Conservation (phyloP, 2,329 filamentous ascomycete genomes). For the Venturia aucupariae region DNA sequence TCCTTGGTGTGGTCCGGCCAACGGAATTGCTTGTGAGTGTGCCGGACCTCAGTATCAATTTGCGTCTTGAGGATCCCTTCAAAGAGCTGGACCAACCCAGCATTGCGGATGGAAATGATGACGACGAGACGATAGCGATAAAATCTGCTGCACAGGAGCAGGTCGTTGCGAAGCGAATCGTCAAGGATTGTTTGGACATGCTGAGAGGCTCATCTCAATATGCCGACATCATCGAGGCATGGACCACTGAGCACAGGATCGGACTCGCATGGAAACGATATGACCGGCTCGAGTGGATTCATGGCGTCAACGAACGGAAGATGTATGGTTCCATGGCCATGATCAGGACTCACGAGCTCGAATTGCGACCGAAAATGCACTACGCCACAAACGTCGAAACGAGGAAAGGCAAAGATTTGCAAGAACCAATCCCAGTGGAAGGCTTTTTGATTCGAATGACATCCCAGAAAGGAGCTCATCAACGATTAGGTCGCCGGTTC, state of each 20-base stretch:
- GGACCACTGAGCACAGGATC: constrained; percentile 49
- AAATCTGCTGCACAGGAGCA: constrained; percentile 42
- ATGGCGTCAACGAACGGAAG: constrained; percentile 54
- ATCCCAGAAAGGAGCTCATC: constrained; percentile 51
- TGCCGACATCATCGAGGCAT: constrained; percentile 47
- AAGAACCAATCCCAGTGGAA: constrained; percentile 54
- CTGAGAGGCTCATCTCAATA: constrained; percentile 49
- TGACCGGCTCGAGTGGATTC: constrained; percentile 59
- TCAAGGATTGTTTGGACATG: constrained; percentile 50
- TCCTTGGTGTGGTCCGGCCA: constrained; percentile 49
- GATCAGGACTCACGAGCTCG: constrained; percentile 56
- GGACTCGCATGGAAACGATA: constrained; percentile 62
- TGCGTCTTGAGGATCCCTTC: constrained; percentile 53
- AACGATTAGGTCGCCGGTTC: constrained; percentile 50
- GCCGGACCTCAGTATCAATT: constrained; percentile 51
- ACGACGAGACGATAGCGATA: constrained; percentile 36
- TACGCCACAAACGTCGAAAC: constrained; percentile 46
- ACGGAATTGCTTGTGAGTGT: constrained; percentile 51
- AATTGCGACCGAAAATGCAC: constrained; percentile 55
- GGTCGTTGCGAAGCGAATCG: constrained; percentile 46
- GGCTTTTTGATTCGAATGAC: constrained; percentile 58
- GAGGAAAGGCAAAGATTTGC: constrained; percentile 33
- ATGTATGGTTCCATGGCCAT: constrained; percentile 64
- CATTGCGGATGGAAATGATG: constrained; percentile 30
- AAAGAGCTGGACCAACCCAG: constrained; percentile 28